A percentile compares a stretch with the other conserved stretches of the same genome.
Evolutionary conservation across 768 basidiomycete genomes (phyloP).

Genomic region (Calocera cornea): DNA sequence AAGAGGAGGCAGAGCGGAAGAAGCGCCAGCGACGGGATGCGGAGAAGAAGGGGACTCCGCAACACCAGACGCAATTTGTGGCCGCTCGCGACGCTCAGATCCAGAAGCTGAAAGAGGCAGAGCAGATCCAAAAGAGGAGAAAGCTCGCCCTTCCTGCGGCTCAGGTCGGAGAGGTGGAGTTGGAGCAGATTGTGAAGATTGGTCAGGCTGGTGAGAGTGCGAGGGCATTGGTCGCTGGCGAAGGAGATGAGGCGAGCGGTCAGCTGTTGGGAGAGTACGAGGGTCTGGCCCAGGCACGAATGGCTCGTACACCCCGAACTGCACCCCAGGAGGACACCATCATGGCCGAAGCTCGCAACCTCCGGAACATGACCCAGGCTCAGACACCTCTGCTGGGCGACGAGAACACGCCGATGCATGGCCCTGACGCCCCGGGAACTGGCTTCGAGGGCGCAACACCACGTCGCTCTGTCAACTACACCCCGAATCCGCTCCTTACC

Average conservation of each 20-base stretch:
- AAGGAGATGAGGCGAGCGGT: conserved; percentile 66
- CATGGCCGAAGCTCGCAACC: conserved; percentile 85
- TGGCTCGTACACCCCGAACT: conserved; percentile 89
- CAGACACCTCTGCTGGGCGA: conserved; percentile 94
- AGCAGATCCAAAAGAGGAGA: conserved; percentile 78
- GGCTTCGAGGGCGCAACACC: conserved; percentile 95
- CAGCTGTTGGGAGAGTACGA: conserved; percentile 85
- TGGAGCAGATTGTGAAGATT: conserved; percentile 98
- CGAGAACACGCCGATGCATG: conserved; percentile 90
- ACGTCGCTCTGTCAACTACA: conserved; percentile 77
- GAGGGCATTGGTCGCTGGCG: conserved; percentile 66
- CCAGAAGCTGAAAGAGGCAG: conserved; percentile 93
- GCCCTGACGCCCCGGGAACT: conserved; percentile 57
- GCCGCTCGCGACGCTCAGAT: conserved; percentile 97
- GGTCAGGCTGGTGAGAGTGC: conserved; percentile 85
- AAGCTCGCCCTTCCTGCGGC: conserved; percentile 74
- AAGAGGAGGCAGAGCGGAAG: conserved; percentile 84
- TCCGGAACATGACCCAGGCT: conserved; percentile 81
- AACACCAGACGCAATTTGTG: conserved; percentile 72
- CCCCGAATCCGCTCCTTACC: conserved; percentile 91
- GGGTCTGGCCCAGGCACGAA: conserved; percentile 69
- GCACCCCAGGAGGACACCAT: conserved; percentile 93
- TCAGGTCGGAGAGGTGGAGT: conserved; percentile 85
- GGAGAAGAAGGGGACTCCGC: conserved; percentile 35
- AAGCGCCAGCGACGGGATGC: conserved; percentile 75